Percentiles rank a stretch among this genome's conserved stretches.
Evolutionary conservation across 768 basidiomycete species (phyloP).

Genomic region (Leccinellum luteum): DNA sequence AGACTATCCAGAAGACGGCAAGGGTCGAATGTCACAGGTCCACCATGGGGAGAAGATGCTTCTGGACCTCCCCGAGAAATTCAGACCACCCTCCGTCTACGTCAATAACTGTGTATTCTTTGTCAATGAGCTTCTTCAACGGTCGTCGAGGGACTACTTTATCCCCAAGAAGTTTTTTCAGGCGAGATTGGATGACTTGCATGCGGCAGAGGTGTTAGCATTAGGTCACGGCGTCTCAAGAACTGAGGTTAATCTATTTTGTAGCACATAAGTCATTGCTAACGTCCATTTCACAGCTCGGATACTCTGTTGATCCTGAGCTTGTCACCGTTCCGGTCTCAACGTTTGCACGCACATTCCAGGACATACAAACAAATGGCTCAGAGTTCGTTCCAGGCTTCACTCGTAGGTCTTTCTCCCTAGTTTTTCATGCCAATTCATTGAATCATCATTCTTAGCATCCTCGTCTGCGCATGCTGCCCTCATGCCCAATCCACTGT

Average conservation of each 20-base stretch:
- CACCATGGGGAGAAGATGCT: neutral
- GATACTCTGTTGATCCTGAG: conserved; percentile 7
- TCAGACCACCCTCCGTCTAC: neutral
- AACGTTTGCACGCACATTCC: conserved; percentile 6
- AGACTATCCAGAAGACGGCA: neutral
- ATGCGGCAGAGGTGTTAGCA: too few relatives aligned
- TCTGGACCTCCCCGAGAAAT: neutral
- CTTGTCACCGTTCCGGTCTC: neutral
- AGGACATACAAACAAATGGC: neutral
- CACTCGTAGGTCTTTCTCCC: too few relatives aligned
- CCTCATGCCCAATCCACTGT: conserved; percentile 21
- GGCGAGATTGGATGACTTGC: neutral
- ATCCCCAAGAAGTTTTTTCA: conserved; percentile 16
- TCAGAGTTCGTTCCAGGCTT: neutral
- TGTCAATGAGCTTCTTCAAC: conserved; percentile 21
- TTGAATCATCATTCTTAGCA: too few relatives aligned
- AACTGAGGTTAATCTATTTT: too few relatives aligned
- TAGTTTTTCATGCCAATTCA: too few relatives aligned
- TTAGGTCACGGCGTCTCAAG: too few relatives aligned
- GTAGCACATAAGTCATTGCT: too few relatives aligned
- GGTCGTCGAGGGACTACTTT: conserved; percentile 3
- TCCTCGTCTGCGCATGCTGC: too few relatives aligned
- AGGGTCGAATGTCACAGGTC: neutral
- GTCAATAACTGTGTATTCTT: conserved; percentile 2
- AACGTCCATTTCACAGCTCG: too few relatives aligned